A percentile compares a stretch with the other conserved stretches of the same genome.
phyloP scores from a whole-genome alignment of 129 eudicot genomes.

The Lactuca saligna region DNA sequence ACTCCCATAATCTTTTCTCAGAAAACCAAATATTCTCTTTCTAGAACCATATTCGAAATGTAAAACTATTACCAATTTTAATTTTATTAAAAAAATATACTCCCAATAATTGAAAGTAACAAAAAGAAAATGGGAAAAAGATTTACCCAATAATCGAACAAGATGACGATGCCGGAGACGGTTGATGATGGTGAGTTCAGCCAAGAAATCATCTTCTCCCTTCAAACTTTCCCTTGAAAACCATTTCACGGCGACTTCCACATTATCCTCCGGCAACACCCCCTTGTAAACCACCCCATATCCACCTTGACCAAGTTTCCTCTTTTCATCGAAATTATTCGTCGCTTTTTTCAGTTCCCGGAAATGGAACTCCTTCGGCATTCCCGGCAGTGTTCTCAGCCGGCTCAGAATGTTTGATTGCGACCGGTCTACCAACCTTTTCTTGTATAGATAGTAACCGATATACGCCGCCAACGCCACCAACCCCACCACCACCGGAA shows the following conservation, averaged over 20 bases:
- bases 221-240: constrained; percentile 72
- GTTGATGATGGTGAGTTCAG: constrained; percentile 92
- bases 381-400: constrained; percentile 68
- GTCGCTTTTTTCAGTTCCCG: constrained; percentile 84
- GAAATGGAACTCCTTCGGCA: constrained; percentile 65
- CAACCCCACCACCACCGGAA: constrained; percentile 40
- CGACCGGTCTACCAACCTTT: constrained; percentile 19
- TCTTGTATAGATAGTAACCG: constrained; percentile 29
- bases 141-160: constrained; percentile 76
- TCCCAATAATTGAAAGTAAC: too few species aligned
- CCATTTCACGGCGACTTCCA: constrained; percentile 81
- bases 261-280: constrained; percentile 46
- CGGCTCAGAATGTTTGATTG: constrained; percentile 55
- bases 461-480: constrained; percentile 30
- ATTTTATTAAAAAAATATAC: too few species aligned
- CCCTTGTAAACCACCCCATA: constrained; percentile 82
- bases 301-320: constrained; percentile 86
- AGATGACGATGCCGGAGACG: constrained; percentile 86
- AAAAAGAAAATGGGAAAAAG: not conserved
- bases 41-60: not conserved
- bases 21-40: not conserved
- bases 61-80: too few species aligned
- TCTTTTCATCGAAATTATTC: constrained; percentile 69
- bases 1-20: not conserved
- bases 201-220: constrained; percentile 86